Evolutionary conservation across 148 eudicot species (phyloP).

Genomic region (Linanthus parryae): DNA sequence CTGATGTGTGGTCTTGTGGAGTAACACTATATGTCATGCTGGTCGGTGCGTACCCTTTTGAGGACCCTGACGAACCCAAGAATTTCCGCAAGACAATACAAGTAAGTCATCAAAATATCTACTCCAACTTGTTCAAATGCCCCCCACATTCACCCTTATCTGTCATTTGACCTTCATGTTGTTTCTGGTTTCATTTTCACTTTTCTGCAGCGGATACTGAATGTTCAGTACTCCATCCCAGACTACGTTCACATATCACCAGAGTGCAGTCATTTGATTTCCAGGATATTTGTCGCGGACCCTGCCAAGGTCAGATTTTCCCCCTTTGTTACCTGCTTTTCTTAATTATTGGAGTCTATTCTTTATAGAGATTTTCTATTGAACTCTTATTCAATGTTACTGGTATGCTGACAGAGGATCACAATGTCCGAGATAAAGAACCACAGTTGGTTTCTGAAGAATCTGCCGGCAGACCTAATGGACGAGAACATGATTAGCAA

Average conservation of each 20-base stretch:
- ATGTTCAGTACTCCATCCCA: conserved; percentile 88
- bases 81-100: conserved; percentile 87
- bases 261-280: conserved; percentile 82
- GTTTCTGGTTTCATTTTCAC: conserved; percentile 8
- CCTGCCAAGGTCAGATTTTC: conserved; percentile 56
- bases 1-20: conserved; percentile 98
- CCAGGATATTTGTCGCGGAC: conserved; percentile 85
- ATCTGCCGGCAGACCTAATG: conserved; percentile 70
- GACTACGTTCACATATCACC: conserved; percentile 85
- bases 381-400: background rate
- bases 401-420: conserved; percentile 89
- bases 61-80: conserved; percentile 91
- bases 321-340: no score
- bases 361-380: background rate
- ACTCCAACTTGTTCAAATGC: no score
- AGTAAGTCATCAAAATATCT: conserved; percentile 23
- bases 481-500: conserved; percentile 34
- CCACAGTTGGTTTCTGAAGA: conserved; percentile 89
- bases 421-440: conserved; percentile 64
- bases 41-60: conserved; percentile 92
- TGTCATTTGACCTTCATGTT: no score
- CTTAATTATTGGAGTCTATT: no score
- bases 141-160: no score
- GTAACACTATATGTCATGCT: conserved; percentile 92
- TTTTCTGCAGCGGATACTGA: conserved; percentile 81